A percentile compares a stretch with the other conserved stretches of the same genome.
Conservation (phyloP, 805 yeast genomes). For the Teunomyces aglyptinius region DNA sequence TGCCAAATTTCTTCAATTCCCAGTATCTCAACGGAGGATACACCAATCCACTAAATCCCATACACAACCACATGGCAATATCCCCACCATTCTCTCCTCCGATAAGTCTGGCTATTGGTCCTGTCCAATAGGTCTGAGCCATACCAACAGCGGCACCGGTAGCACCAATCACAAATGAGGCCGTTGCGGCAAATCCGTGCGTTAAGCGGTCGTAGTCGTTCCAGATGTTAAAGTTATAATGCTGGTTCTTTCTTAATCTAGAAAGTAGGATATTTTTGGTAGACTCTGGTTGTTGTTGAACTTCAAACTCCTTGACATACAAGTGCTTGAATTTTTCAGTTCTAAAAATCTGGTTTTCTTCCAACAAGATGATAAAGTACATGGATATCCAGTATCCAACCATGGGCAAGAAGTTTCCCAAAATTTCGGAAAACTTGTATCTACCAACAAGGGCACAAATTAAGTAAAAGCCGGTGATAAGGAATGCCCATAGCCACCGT, state of each 20-base stretch:
- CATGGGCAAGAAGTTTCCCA: conserved; percentile 41
- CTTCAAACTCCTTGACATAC: conserved; percentile 29
- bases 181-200: conserved; percentile 66
- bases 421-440: conserved; percentile 30
- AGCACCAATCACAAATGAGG: conserved; percentile 66
- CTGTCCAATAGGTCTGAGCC: conserved; percentile 83
- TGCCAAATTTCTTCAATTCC: conserved; percentile 55
- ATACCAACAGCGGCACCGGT: conserved; percentile 85
- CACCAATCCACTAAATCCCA: conserved; percentile 63
- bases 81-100: conserved; percentile 68
- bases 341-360: conserved; percentile 35
- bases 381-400: conserved; percentile 42
- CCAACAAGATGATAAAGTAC: conserved; percentile 33
- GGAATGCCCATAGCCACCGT: conserved; percentile 38
- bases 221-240: conserved; percentile 77
- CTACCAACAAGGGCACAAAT: conserved; percentile 34
- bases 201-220: conserved; percentile 60
- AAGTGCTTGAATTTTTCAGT: conserved; percentile 36
- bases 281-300: conserved; percentile 8
- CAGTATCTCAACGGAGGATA: conserved; percentile 66
- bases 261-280: not conserved
- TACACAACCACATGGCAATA: conserved; percentile 74
- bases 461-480: conserved; percentile 31
- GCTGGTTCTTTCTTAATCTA: conserved; percentile 18
- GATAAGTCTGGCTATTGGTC: conserved; percentile 63